Percentiles rank a stretch among this genome's conserved stretches.
phyloP scores from a whole-genome alignment of 192 early-diverging fungal species.

The Entophlyctis luteolus region DNA sequence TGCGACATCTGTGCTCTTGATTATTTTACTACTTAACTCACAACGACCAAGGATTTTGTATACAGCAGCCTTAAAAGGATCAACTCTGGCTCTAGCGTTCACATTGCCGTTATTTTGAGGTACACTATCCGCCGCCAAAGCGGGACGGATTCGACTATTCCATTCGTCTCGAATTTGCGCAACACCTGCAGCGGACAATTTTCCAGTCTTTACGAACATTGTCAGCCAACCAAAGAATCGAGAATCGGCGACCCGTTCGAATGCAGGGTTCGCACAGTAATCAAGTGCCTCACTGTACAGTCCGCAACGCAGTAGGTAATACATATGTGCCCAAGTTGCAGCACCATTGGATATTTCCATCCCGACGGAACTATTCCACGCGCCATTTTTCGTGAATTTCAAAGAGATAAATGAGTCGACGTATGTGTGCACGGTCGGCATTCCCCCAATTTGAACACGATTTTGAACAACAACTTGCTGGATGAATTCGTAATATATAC shows the following conservation, averaged over 20 bases:
- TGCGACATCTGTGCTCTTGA: conserved; percentile 58
- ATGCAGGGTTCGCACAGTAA: conserved; percentile 53
- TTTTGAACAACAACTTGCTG: conserved; percentile 20
- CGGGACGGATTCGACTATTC: conserved; percentile 43
- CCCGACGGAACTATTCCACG: conserved; percentile 31
- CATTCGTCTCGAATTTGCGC: conserved; percentile 59
- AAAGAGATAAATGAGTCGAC: conserved; percentile 71
- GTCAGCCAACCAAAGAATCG: conserved; percentile 10
- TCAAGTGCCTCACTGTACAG: conserved; percentile 61
- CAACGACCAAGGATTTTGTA: conserved; percentile 89
- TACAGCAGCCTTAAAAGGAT: conserved; percentile 89
- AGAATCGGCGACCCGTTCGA: neutral
- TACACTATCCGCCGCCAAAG: conserved; percentile 19
- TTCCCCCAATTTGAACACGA: conserved; percentile 68
- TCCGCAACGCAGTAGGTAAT: conserved; percentile 74
- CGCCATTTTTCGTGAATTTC: conserved; percentile 56
- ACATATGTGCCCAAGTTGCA: conserved; percentile 87
- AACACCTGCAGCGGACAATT: conserved; percentile 45
- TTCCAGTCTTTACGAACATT: conserved; percentile 40
- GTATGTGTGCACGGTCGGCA: conserved; percentile 68
- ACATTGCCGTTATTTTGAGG: conserved; percentile 27
- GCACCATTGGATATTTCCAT: conserved; percentile 39
- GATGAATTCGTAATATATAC: conserved; percentile 26
- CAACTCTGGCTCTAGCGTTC: conserved; percentile 38
- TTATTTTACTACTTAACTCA: conserved; percentile 63